Base-by-base conservation (phyloP, 805 yeast species). In the Kodamaea laetipori region DNA sequence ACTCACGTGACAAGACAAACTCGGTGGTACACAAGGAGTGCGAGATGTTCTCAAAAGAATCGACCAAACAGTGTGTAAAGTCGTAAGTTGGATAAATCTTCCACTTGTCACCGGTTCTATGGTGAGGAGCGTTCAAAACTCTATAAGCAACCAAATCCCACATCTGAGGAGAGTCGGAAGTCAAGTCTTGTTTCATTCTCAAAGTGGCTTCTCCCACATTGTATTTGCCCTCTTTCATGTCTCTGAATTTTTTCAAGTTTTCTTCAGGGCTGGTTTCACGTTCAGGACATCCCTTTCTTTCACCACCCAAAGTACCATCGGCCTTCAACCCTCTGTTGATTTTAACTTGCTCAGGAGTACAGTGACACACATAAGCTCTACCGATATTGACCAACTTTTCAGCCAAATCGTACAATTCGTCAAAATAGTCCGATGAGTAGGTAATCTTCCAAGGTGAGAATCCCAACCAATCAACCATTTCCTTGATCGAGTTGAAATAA, bases 141-240 rank as follows among this genome's bases (percentile, higher is more conserved):
- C 99, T 81, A 71, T 94, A 94, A 9, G 99, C 99, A 49, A 94
- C 94, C 52, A 94, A 77, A 69, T 94, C 99, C 99, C 99, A 94
- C 99, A 94, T 94, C 71, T 94, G 99, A 12, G 99, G 99, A 51
- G 88, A 86, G 50, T 97, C 96, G 12, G 94, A 86, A 6, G 66
- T 61, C 50, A 94, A 71, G 59, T 94, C 96, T 74, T 89, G 97
- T 64, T 92, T 92, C 98, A 94, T 94, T 71, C 99, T 84, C 61
- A 94, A 76, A 8, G 90, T 89, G 23, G 96, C 98, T 66, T 88
- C 87, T 52, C 98, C 98, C 32, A 90, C 90, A 53, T 78, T 74
- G 69, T 85, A 94, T 50, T 74, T 72, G 33, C 99, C 99, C 58
- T 89, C 89, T 60, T 84, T 81, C 99, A 94, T 94, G 46, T 78